Percentiles rank a stretch among this genome's conserved stretches.
These are phyloP conservation scores for Salisapilia sapeloensis DNA, from an alignment of 352 stramenopile species.

Conservation along the genomic window DNA sequence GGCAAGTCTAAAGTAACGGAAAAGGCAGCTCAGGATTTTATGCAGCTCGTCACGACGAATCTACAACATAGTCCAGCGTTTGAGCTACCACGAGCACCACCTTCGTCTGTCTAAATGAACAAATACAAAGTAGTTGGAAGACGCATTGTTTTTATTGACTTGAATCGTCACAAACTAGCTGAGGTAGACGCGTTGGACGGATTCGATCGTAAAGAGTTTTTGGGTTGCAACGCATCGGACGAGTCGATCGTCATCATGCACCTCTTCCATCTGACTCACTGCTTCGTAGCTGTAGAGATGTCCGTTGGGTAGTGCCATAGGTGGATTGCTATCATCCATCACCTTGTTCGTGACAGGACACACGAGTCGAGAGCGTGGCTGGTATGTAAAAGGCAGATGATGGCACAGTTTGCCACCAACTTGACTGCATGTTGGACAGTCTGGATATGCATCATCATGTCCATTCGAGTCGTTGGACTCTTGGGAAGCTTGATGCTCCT, in stretches of 20 bases:
- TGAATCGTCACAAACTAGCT: conserved; percentile 11
- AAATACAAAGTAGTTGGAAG: no score
- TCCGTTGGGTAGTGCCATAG: conserved; percentile 62
- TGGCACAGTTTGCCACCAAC: conserved; percentile 37
- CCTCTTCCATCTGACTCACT: conserved; percentile 25
- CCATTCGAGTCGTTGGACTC: neutral
- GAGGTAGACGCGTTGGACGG: conserved; percentile 70
- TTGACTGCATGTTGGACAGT: conserved; percentile 64
- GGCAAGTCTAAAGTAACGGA: conserved; percentile 46
- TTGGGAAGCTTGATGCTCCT: conserved; percentile 28
- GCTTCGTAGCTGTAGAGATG: conserved; percentile 69
- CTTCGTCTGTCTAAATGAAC: no score
- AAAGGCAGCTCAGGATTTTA: conserved; percentile 68
- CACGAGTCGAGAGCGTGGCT: conserved; percentile 68
- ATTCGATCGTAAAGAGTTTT: conserved; percentile 31
- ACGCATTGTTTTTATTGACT: no score
- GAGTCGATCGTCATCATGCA: conserved; percentile 13
- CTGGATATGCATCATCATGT: conserved; percentile 3
- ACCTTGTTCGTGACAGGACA: conserved; percentile 61
- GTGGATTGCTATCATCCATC: conserved; percentile 78
- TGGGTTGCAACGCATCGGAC: conserved; percentile 64
- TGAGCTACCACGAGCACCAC: no score
- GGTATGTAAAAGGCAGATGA: conserved; percentile 51
- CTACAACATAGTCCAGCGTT: conserved; percentile 61
- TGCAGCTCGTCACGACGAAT: conserved; percentile 60